Evolutionary conservation across 805 yeast species (phyloP), one percentile per base, ranked within the genome.

Genomic region (Candida loeiensis): DNA sequence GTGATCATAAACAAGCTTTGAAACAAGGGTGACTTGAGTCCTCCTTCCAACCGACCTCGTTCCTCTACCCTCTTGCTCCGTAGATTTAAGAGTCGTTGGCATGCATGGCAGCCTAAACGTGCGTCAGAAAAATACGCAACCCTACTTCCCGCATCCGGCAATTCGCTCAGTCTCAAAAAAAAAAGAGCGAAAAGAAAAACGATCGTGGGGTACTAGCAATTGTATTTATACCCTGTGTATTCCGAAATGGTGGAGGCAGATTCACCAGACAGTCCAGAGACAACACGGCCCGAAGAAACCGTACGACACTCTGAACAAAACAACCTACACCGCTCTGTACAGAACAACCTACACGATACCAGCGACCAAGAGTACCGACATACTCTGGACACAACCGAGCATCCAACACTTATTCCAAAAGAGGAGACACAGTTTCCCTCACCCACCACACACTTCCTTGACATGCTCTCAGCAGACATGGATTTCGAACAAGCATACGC

Each of bases 401-500:
- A n/a, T n/a, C n/a, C n/a, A n/a, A n/a, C n/a, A n/a, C n/a, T n/a
- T n/a, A n/a, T n/a, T n/a, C n/a, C n/a, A n/a, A n/a, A n/a, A n/a
- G n/a, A n/a, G n/a, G n/a, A n/a, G n/a, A n/a, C n/a, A 6, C 32
- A 13, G 19, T 13, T 16, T 6, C 32, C 22, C 22, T 4, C 4
- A 8, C 9, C 5, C 11, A n/a, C 28, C 28, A n/a, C 34, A 9
- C 13, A 21, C 14, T 39, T 46, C 31, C 43, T 60, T 30, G 66
- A 64, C 38, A 51, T 64, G 59, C 60, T 64, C 37, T 52, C 65
- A 15, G 53, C 56, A 39, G 72, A 67, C 53, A 68, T 68, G 73
- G 67, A 68, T 40, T 69, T 69, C 39, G 73, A 69, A 55, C 71
- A 68, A 53, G 73, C 73, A 9, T 69, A 66, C 45, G 46, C 56